Evolutionary conservation across 768 basidiomycete genomes (phyloP).

Genomic region (Xerocomus potaroensis): DNA sequence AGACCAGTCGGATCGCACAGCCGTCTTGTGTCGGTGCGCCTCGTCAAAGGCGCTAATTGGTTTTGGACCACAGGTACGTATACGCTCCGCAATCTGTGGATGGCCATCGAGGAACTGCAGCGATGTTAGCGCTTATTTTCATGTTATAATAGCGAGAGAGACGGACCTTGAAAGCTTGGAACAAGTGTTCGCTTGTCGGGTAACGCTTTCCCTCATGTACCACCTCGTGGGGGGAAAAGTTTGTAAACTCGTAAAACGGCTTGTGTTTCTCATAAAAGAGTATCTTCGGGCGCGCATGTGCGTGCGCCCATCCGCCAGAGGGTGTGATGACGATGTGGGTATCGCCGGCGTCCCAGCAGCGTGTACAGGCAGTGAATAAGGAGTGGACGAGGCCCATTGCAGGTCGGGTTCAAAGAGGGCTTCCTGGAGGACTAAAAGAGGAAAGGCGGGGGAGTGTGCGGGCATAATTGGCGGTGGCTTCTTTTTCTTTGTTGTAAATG

Average conservation of each 20-base stretch:
- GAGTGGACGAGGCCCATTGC: constrained; percentile 21
- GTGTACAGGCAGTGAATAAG: constrained; percentile 13
- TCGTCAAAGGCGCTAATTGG: constrained; percentile 64
- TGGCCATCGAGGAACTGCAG: constrained; percentile 54
- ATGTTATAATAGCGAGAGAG: background rate
- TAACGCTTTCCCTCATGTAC: constrained; percentile 59
- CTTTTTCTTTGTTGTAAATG: constrained; percentile 8
- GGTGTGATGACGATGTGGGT: constrained; percentile 25
- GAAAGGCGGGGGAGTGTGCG: background rate
- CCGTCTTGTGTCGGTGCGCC: constrained; percentile 61
- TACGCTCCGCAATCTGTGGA: constrained; percentile 64
- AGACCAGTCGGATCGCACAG: constrained; percentile 62
- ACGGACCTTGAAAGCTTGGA: constrained; percentile 69
- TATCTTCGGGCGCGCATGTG: constrained; percentile 32
- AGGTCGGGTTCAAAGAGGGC: background rate
- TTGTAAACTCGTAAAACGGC: constrained; percentile 69
- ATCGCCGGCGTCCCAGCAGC: constrained; percentile 26
- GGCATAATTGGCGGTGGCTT: constrained; percentile 9
- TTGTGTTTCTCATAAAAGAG: constrained; percentile 63
- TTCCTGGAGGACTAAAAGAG: background rate
- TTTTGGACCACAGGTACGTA: constrained; percentile 56
- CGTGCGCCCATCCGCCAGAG: constrained; percentile 22
- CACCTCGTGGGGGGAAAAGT: constrained; percentile 69
- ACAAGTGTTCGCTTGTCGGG: constrained; percentile 74
- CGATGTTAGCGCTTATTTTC: constrained; percentile 2